Conservation (phyloP, 1,284 basidiomycete species). For the Earliella scabrosa region DNA sequence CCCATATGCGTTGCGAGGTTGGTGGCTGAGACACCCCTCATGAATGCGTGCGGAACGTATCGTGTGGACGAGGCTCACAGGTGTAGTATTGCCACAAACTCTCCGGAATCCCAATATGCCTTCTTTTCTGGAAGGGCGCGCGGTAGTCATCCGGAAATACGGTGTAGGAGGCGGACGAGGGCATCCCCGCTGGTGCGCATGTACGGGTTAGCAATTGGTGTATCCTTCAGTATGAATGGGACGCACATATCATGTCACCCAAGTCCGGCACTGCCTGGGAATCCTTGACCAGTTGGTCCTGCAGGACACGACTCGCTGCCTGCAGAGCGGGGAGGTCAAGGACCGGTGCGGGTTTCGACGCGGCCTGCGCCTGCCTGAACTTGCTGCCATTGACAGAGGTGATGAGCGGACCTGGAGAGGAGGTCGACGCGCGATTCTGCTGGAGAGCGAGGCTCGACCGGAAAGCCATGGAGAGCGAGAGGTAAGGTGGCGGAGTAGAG, state of each 20-base stretch:
- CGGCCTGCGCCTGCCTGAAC: slow-evolving; percentile 20
- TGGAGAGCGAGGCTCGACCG: slow-evolving; percentile 16
- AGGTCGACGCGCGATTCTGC: slow-evolving; percentile 21
- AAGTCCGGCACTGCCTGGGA: slow-evolving; percentile 73
- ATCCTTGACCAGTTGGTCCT: slow-evolving; percentile 73
- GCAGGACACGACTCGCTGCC: slow-evolving; percentile 65
- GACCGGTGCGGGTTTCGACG: slow-evolving; percentile 41
- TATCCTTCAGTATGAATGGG: slow-evolving; percentile 30
- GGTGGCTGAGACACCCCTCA: slow-evolving; percentile 45
- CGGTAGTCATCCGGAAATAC: slow-evolving; percentile 79
- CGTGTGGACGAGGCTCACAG: slow-evolving; percentile 48
- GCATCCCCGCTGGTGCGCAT: slow-evolving; percentile 58
- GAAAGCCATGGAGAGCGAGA: slow-evolving; percentile 17
- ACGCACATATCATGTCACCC: slow-evolving; percentile 60
- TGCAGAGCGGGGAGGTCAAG: slow-evolving; percentile 66
- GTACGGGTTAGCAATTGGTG: slow-evolving; percentile 11
- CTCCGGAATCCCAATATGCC: slow-evolving; percentile 82
- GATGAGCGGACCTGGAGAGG: slow-evolving; percentile 14
- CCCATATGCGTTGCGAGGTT: slow-evolving; percentile 80
- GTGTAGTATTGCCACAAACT: slow-evolving; percentile 82
- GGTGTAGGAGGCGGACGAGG: slow-evolving; percentile 77
- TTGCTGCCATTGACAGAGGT: slow-evolving; percentile 25
- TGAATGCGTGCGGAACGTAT: slow-evolving; percentile 17
- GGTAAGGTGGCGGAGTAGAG: slow-evolving; percentile 15
- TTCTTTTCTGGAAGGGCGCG: slow-evolving; percentile 81